Percentiles rank a stretch among this genome's conserved stretches.
phyloP scores from a whole-genome alignment of 371 early-diverging fungal genomes.

The Cladochytrium tenue region DNA sequence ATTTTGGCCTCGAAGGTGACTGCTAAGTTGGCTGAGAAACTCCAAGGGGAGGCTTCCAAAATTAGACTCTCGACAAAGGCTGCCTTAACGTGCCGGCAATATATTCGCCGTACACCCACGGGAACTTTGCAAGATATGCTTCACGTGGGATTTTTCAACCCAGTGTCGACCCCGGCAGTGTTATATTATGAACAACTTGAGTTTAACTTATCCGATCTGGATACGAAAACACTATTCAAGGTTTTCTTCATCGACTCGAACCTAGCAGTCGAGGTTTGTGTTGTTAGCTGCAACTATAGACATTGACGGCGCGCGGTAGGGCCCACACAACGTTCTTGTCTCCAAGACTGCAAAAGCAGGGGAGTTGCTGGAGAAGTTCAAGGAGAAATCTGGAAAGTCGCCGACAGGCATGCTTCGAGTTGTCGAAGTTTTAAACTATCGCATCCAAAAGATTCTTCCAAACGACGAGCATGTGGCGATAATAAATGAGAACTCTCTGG shows the following conservation, averaged over 20 bases:
- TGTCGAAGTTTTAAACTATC: conserved; percentile 44
- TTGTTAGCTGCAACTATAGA: conserved; percentile 5
- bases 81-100: conserved; percentile 35
- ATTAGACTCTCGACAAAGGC: conserved; percentile 61
- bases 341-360: conserved; percentile 40
- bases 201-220: conserved; percentile 76
- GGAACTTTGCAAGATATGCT: conserved; percentile 68
- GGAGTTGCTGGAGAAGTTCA: conserved; percentile 62
- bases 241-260: conserved; percentile 35
- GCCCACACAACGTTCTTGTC: conserved; percentile 39
- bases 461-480: conserved; percentile 42
- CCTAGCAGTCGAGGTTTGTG: conserved; percentile 36
- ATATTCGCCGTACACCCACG: conserved; percentile 52
- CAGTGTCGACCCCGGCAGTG: conserved; percentile 17
- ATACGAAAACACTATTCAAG: conserved; percentile 66
- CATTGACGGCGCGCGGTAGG: conserved; percentile 10
- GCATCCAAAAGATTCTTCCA: conserved; percentile 42
- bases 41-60: conserved; percentile 67
- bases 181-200: conserved; percentile 84
- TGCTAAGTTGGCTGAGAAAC: conserved; percentile 52
- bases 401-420: conserved; percentile 41
- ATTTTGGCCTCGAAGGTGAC: conserved; percentile 33
- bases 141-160: conserved; percentile 26
- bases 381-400: conserved; percentile 40
- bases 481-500: conserved; percentile 24